phyloP scores from a whole-genome alignment of 345 rosid genomes.

The Brassica rapa region DNA sequence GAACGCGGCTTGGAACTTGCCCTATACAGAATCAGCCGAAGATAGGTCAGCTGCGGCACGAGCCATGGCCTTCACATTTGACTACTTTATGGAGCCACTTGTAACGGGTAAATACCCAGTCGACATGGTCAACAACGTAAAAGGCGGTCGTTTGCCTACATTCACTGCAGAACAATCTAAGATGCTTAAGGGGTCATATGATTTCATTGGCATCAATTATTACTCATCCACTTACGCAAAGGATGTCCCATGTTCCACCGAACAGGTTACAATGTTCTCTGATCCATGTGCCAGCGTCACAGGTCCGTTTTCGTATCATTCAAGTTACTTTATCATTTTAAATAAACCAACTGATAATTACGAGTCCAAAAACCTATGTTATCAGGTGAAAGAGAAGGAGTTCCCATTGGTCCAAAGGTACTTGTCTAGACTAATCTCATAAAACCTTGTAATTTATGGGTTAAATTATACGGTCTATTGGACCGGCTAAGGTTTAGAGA shows the following conservation, averaged over 20 bases:
- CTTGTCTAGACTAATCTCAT: not conserved
- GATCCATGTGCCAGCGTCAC: not conserved
- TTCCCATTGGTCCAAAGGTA: not conserved
- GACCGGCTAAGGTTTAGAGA: not conserved
- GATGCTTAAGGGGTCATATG: conserved; percentile 1
- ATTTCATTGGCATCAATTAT: not conserved
- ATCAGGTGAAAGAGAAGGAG: not conserved
- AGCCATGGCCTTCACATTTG: not conserved
- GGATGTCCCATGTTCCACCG: not conserved
- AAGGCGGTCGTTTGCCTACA: not conserved
- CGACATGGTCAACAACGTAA: not conserved
- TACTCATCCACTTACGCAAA: not conserved
- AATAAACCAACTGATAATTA: not conserved
- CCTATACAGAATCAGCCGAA: not conserved
- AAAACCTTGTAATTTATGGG: not conserved
- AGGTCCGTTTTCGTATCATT: not conserved
- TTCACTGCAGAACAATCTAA: not conserved
- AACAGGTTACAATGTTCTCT: not conserved
- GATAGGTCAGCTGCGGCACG: not conserved
- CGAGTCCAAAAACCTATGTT: not conserved
- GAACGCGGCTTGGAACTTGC: not conserved
- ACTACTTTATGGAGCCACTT: not conserved
- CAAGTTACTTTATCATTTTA: not conserved
- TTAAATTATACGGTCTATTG: not conserved
- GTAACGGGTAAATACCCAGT: not conserved